Percentiles rank a stretch among this genome's conserved stretches.
Evolutionary conservation across 2,329 filamentous ascomycete species (phyloP).

Genomic region (Fusarium abutilonis): DNA sequence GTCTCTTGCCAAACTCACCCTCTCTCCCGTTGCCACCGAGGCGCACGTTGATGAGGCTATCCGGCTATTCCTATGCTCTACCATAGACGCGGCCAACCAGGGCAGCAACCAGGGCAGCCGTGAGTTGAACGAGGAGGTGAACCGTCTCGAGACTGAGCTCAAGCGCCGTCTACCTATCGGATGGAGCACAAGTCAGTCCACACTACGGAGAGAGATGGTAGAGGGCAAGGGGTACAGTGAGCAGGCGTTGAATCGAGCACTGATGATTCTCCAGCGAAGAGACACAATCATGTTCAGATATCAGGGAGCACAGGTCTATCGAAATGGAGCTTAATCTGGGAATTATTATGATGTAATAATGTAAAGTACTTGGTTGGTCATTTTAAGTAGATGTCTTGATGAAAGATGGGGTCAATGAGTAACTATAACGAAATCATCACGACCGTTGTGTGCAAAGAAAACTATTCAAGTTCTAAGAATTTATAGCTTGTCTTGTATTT

Average conservation of each 20-base stretch:
- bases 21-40: constrained; percentile 88
- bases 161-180: constrained; percentile 89
- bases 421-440: constrained; percentile 33
- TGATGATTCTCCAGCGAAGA: constrained; percentile 86
- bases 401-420: constrained; percentile 38
- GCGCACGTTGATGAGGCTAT: constrained; percentile 97
- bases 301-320: constrained; percentile 78
- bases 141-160: constrained; percentile 87
- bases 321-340: constrained; percentile 69
- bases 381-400: constrained; percentile 21
- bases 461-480: constrained; percentile 14
- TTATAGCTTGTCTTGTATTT: too few relatives aligned
- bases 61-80: constrained; percentile 92
- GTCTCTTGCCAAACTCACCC: constrained; percentile 88
- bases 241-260: constrained; percentile 81
- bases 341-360: constrained; percentile 24
- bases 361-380: constrained; percentile 19
- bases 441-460: constrained; percentile 11
- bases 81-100: constrained; percentile 97
- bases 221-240: constrained; percentile 92
- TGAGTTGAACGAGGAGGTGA: constrained; percentile 90
- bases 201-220: constrained; percentile 88
- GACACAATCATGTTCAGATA: constrained; percentile 87
- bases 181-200: constrained; percentile 91
- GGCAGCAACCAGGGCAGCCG: constrained; percentile 84